Conservation (phyloP, 129 eudicot genomes). For the Dittrichia graveolens region DNA sequence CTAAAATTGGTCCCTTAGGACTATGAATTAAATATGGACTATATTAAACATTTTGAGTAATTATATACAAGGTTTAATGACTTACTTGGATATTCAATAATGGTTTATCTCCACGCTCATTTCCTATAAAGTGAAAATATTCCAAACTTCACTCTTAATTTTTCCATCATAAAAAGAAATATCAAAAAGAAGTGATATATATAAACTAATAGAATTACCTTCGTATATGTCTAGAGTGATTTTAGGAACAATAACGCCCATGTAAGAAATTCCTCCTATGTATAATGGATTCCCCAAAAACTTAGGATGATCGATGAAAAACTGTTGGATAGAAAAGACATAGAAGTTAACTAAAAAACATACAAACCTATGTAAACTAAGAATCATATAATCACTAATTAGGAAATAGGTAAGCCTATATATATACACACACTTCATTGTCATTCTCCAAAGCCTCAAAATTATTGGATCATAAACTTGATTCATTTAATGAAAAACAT, state of each 20-base stretch:
- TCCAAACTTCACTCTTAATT: neutral
- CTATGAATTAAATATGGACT: too few species aligned
- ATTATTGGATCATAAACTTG: too few species aligned
- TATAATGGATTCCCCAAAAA: constrained; percentile 24
- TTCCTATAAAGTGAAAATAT: neutral
- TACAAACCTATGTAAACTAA: neutral
- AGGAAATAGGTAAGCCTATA: too few species aligned
- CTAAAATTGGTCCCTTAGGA: too few species aligned
- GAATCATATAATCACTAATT: neutral
- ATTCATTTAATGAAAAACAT: too few species aligned
- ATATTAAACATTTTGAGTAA: too few species aligned
- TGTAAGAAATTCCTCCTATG: constrained; percentile 21
- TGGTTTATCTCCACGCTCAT: constrained; percentile 5
- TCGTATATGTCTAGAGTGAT: constrained; percentile 19
- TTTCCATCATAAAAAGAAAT: neutral
- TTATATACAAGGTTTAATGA: neutral
- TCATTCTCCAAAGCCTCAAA: too few species aligned
- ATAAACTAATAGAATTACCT: neutral
- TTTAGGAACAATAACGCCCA: constrained; percentile 14
- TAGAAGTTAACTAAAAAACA: neutral
- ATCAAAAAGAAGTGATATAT: neutral
- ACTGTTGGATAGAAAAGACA: neutral
- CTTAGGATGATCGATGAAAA: constrained; percentile 19
- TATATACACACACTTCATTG: too few species aligned
- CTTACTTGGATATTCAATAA: constrained; percentile 11